Percentiles rank a stretch among this genome's conserved stretches.
phyloP scores from a whole-genome alignment of 345 rosid genomes.

The Citrus sinensis region DVS_A1.0 CM039163.1:7696001-7696500 shows the following conservation, averaged over 20 bases:
- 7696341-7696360: conserved; percentile 20
- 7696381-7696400: conserved; percentile 28
- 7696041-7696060: background rate
- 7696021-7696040: background rate
- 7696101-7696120: conserved; percentile 1
- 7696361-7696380: conserved; percentile 13
- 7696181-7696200: conserved; percentile 22
- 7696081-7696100: background rate
- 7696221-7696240: conserved; percentile 55
- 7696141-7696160: conserved; percentile 11
- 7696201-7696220: conserved; percentile 19
- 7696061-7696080: background rate
- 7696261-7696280: conserved; percentile 42
- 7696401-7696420: conserved; percentile 48
- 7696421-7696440: conserved; percentile 41
- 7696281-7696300: conserved; percentile 40
- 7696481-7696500: conserved; percentile 54
- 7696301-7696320: conserved; percentile 25
- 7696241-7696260: conserved; percentile 39
- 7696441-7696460: conserved; percentile 58
- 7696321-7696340: conserved; percentile 26
- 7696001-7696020: background rate
- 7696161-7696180: conserved; percentile 21
- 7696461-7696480: conserved; percentile 74
- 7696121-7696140: background rate